A percentile compares a stretch with the other conserved stretches of the same genome.
Conservation (phyloP, 257 asterid genomes). For the Buddleja alternifolia region DNA sequence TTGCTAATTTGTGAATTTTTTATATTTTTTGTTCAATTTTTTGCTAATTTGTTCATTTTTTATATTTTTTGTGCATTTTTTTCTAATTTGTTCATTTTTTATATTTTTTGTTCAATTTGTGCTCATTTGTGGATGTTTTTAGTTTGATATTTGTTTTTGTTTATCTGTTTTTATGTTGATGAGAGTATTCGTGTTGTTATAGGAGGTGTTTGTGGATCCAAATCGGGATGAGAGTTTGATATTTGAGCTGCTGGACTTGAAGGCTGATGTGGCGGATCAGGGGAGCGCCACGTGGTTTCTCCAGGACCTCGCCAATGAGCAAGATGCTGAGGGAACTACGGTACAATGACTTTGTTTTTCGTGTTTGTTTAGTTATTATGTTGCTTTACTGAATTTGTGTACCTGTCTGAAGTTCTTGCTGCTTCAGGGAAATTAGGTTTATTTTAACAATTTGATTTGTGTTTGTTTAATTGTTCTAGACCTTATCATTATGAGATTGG, state of each 20-base stretch:
- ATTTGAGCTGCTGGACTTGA: conserved; percentile 81
- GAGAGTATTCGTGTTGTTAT: conserved; percentile 17
- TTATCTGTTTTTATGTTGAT: conserved; percentile 8
- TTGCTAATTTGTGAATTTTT: too few relatives aligned
- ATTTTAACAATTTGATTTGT: background rate
- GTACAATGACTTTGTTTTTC: conserved; percentile 30
- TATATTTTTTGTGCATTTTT: too few relatives aligned
- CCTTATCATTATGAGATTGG: background rate
- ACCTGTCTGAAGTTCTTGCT: conserved; percentile 11
- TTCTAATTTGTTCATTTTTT: too few relatives aligned
- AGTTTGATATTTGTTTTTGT: background rate
- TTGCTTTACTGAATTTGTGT: conserved; percentile 9
- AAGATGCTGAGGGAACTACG: conserved; percentile 81
- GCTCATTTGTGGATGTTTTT: background rate
- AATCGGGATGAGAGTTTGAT: conserved; percentile 89
- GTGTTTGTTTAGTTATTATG: background rate
- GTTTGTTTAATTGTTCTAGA: conserved; percentile 12
- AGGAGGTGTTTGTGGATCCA: conserved; percentile 92
- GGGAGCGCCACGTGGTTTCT: conserved; percentile 96
- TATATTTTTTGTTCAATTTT: background rate
- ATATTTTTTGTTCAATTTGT: background rate
- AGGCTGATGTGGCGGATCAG: conserved; percentile 71
- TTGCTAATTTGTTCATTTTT: background rate
- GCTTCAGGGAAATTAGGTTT: background rate
- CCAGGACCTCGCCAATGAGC: conserved; percentile 90